Evolutionary conservation across 1,284 basidiomycete genomes (phyloP), one percentile per base, ranked within the genome.

Genomic region (Inonotus obliquus): DNA sequence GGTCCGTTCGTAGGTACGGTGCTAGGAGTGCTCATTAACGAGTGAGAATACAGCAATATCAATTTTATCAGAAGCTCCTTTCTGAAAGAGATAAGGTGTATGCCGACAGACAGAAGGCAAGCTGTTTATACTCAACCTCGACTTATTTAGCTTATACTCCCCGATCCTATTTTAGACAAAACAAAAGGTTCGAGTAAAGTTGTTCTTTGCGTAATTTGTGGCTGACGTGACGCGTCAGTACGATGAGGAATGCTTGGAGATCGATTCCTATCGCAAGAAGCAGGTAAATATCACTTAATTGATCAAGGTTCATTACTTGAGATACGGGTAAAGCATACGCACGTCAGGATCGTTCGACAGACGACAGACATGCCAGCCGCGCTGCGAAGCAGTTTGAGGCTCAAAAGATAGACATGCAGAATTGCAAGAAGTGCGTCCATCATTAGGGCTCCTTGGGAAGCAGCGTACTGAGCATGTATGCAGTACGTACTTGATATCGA

Each of bases 281-380:
- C 89, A 92, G 81, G 90, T 85, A 70, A 62, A 68, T 60, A 54
- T 54, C 48, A 44, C 55, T 49, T 27, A 21, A 23, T 19, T n/a
- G 3, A 39, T 41, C 38, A 32, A 35, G 27, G 29, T 17, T 44
- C 48, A 45, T 58, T 35, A 47, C 55, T 63, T 32, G 44, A 64
- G 32, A 19, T 29, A n/a, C 29, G 41, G 47, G 45, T 59, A 57
- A 32, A 48, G 38, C 32, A 23, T 32, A 13, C 41, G 1, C 27
- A 38, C 61, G 53, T 23, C 66, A 90, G 88, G 82, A 79, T 61
- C 83, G 86, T 59, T 81, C 83, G 48, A 77, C 79, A 48, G 88
- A 89, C 69, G 91, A 93, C 69, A 83, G 80, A 54, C 90, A 92
- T 65, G 85, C 87, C 23, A 89, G 88, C 57, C 81, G 89, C 37